These are phyloP conservation scores for Polymyxa betae DNA, from an alignment of 208 protist species.

Conservation along the genomic window DNA sequence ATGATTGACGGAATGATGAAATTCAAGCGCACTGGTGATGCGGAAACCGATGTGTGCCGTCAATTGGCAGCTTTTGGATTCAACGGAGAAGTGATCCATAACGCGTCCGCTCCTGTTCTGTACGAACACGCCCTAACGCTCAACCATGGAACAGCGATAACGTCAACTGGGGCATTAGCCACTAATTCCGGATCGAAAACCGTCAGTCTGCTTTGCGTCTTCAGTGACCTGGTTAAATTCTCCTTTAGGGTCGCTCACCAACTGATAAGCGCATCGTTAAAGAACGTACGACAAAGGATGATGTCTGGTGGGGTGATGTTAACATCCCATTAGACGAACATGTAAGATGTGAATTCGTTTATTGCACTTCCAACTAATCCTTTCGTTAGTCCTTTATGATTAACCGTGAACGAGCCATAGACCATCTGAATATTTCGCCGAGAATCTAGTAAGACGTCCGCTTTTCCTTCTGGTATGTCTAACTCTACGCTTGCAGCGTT, in stretches of 20 bases:
- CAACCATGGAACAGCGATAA: conserved; percentile 46
- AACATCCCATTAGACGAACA: conserved; percentile 86
- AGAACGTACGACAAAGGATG: conserved; percentile 67
- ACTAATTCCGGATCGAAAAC: not conserved
- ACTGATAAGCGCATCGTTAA: conserved; percentile 89
- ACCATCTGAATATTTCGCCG: conserved; percentile 86
- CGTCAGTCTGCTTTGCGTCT: conserved; percentile 22
- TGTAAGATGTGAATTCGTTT: too few species aligned
- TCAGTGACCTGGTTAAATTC: conserved; percentile 10
- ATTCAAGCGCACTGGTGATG: not conserved
- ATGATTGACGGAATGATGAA: not conserved
- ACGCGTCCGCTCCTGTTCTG: conserved; percentile 19
- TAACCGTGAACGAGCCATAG: conserved; percentile 84
- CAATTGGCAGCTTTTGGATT: not conserved
- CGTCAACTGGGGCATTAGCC: not conserved
- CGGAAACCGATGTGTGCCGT: not conserved
- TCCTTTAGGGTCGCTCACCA: conserved; percentile 80
- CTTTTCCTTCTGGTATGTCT: not conserved
- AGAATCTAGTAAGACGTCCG: conserved; percentile 75
- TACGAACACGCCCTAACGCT: conserved; percentile 49
- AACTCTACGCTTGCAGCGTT: conserved; percentile 67
- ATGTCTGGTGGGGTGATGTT: conserved; percentile 90
- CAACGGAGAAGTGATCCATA: conserved; percentile 48
- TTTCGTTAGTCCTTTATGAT: conserved; percentile 88
- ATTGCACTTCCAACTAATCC: too few species aligned